Base-by-base conservation (phyloP, 2,329 filamentous ascomycete genomes). In the Lachnellula subtilissima region DNA sequence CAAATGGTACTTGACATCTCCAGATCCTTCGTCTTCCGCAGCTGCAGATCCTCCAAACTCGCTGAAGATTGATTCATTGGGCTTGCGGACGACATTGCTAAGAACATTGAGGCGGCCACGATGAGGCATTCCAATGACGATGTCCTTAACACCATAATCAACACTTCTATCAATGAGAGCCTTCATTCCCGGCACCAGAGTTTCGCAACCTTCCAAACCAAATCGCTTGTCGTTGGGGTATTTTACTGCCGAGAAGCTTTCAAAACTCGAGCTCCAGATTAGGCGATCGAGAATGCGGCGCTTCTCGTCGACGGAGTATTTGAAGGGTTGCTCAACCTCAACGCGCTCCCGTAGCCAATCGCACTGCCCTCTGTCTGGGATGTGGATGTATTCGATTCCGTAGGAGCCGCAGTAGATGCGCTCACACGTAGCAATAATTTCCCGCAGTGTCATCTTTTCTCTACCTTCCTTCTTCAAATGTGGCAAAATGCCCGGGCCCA, bases 141-240 rank as follows among this genome's bases (percentile, higher is more conserved):
- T 97, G 71, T 99, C 94, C 81, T 97, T 97, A 70, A 99, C 89
- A 57, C 94, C 94, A 70, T 96, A 96, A 73, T 99, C 94, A 66
- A 99, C 94, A 71, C 92, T 97, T 70, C 94, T 89, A 75, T 99
- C 94, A 64, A 99, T 99, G 61, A 99, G 79, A 53, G 94, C 94
- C 81, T 99, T 99, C 94, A 99, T 99, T 73, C 94, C 94, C 28
- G 94, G 94, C 57, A 99, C 95, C 64, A 99, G 82, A 55, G 91
- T 93, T 76, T 99, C 94, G 70, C 92, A 96, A 71, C 94, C 94
- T 78, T 99, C 94, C 28, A 99, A 84, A 77, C 94, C 94, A 75
- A 99, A 99, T 71, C 94, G 90, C 83, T 99, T 99, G 78, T 99
- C 94, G 76, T 99, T 99, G 73, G 94, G 94, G 76, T 97, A 97